Evolutionary conservation across 345 rosid species (phyloP).

Genomic region (Salix koriyanagi): DNA sequence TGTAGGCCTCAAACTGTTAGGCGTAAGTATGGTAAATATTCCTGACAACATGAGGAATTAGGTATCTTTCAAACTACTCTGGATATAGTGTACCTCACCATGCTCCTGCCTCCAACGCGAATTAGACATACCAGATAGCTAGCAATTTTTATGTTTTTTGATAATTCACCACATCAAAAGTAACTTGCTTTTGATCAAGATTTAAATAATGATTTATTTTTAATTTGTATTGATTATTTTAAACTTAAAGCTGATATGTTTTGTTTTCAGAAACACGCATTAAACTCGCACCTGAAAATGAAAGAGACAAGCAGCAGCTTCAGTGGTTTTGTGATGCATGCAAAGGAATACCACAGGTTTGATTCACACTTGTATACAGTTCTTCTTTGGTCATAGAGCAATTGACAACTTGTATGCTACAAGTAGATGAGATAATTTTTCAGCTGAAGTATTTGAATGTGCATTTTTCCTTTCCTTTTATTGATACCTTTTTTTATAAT

Average conservation of each 20-base stretch:
- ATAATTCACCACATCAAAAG: not conserved
- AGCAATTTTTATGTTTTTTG: not conserved
- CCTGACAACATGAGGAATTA: not conserved
- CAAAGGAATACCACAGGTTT: constrained; percentile 93
- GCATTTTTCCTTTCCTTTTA: not conserved
- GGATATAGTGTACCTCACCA: constrained; percentile 9
- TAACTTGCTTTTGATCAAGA: not conserved
- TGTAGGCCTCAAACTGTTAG: constrained; percentile 61
- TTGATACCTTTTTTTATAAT: not conserved
- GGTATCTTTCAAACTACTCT: not conserved
- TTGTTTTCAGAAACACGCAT: constrained; percentile 61
- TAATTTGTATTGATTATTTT: not conserved
- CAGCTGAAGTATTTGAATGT: not conserved
- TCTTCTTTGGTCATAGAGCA: not conserved
- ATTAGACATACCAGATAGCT: constrained; percentile 1
- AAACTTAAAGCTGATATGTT: constrained; percentile 7
- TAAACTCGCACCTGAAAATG: constrained; percentile 71
- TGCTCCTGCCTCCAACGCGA: constrained; percentile 34
- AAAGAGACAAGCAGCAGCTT: constrained; percentile 71
- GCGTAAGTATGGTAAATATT: constrained; percentile 56
- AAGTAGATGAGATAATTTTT: not conserved
- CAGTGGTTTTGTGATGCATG: constrained; percentile 88
- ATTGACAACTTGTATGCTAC: not conserved
- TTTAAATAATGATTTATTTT: too few species aligned
- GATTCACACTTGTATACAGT: not conserved